Evolutionary conservation across 2,329 filamentous ascomycete species (phyloP).

Genomic region (Cordyceps sp.): DNA sequence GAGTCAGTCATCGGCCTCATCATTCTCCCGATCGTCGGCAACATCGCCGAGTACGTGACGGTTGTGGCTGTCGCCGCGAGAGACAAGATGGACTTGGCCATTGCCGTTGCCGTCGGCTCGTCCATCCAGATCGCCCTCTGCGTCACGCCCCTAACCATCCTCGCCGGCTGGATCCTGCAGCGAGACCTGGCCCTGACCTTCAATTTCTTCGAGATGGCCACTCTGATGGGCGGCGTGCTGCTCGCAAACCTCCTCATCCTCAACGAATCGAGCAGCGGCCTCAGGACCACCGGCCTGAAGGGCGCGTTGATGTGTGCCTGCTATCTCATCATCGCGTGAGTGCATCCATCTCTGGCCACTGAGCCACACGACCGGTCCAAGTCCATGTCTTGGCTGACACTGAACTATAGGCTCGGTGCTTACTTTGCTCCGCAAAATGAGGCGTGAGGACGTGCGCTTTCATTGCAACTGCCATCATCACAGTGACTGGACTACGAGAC

Average conservation of each 20-base stretch:
- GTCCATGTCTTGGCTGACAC: too few relatives aligned
- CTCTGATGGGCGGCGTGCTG: constrained; percentile 52
- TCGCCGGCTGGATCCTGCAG: constrained; percentile 40
- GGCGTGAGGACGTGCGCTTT: too few relatives aligned
- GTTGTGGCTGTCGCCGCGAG: constrained; percentile 41
- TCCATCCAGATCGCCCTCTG: constrained; percentile 46
- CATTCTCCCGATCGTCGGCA: constrained; percentile 44
- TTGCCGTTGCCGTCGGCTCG: constrained; percentile 42
- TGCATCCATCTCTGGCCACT: too few relatives aligned
- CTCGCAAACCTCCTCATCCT: constrained; percentile 64
- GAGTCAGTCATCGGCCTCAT: constrained; percentile 45
- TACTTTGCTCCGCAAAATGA: too few relatives aligned
- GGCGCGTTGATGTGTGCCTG: constrained; percentile 39
- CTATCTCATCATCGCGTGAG: constrained; percentile 32
- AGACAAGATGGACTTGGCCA: constrained; percentile 45
- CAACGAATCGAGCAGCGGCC: constrained; percentile 53
- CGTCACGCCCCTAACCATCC: constrained; percentile 41
- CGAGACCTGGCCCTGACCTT: constrained; percentile 51
- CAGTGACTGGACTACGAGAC: too few relatives aligned
- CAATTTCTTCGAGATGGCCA: constrained; percentile 59
- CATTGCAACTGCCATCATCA: too few relatives aligned
- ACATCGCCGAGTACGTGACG: constrained; percentile 46
- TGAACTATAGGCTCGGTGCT: too few relatives aligned
- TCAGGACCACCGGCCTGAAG: constrained; percentile 29
- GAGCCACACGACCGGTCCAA: too few relatives aligned